A percentile compares a stretch with the other conserved stretches of the same genome.
phyloP scores from a whole-genome alignment of 2,329 filamentous ascomycete genomes.

The Talaromyces islandicus region DNA sequence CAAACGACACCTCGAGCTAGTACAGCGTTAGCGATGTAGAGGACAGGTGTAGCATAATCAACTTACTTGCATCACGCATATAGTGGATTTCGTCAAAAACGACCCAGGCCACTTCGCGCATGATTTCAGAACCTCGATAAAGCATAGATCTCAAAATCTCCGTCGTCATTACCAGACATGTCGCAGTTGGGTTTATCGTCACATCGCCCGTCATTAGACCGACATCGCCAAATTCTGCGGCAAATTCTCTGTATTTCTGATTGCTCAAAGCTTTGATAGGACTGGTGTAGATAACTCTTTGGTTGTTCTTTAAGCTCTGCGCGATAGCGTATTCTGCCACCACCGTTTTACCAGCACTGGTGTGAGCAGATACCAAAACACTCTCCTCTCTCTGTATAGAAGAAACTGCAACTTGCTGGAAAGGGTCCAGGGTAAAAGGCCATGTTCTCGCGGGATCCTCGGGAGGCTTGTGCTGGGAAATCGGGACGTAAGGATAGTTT shows the following conservation, averaged over 20 bases:
- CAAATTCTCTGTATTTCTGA: slow-evolving; percentile 96
- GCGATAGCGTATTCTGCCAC: slow-evolving; percentile 98
- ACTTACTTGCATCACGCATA: slow-evolving; percentile 73
- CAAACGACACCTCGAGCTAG: slow-evolving; percentile 83
- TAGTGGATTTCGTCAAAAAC: slow-evolving; percentile 99
- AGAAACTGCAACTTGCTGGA: slow-evolving; percentile 89
- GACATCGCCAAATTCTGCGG: slow-evolving; percentile 91
- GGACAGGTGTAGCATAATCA: background rate
- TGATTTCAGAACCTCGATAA: slow-evolving; percentile 96
- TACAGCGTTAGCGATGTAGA: slow-evolving; percentile 13
- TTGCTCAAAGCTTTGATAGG: slow-evolving; percentile 98
- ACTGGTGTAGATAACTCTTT: slow-evolving; percentile 98
- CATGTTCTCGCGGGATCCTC: slow-evolving; percentile 77
- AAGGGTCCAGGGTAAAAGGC: slow-evolving; percentile 90
- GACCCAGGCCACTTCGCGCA: slow-evolving; percentile 98
- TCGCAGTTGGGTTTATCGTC: slow-evolving; percentile 97
- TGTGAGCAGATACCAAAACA: slow-evolving; percentile 93
- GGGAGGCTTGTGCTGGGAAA: slow-evolving; percentile 88
- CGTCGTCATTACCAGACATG: slow-evolving; percentile 97
- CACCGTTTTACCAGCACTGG: slow-evolving; percentile 95
- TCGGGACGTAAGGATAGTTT: slow-evolving; percentile 90
- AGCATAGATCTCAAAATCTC: slow-evolving; percentile 99
- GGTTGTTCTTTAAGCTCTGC: slow-evolving; percentile 93
- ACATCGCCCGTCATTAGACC: slow-evolving; percentile 98
- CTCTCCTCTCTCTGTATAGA: slow-evolving; percentile 96